Evolutionary conservation across 1,284 basidiomycete species (phyloP), one percentile per base, ranked within the genome.

Genomic region (Melampsora americana): DNA sequence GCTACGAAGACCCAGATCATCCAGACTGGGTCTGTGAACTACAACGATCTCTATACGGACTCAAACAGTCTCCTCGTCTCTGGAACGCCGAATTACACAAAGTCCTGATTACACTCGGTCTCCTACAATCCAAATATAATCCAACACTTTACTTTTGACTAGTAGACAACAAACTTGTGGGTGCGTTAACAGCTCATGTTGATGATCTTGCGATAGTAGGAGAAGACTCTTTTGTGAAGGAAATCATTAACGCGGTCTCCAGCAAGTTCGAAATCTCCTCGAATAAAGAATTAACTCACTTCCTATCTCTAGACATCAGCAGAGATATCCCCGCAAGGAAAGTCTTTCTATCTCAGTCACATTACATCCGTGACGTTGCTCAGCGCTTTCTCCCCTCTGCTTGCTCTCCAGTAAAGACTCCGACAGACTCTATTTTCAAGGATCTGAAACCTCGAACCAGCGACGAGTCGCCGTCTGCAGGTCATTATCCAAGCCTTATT

Each of bases 141-240:
- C 9, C 59, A 12, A 61, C 23, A 23, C 59, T 61, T 9, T 61
- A 61, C 59, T 61, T 61, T 28, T 23, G 30, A 23, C 59, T 61
- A 12, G 9, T 61, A 12, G 9, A 61, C 11, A 28, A 28, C 30
- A 12, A 11, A 12, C 59, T 61, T 9, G 59, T 61, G 11, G 59
- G 59, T 23, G 11, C 59, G n/a, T n/a, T n/a, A n/a, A n/a, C n/a
- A n/a, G n/a, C n/a, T n/a, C n/a, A n/a, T n/a, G n/a, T n/a, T n/a
- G 23, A 61, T 61, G 59, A 61, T 61, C 59, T 61, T 20, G 59
- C 59, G n/a, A 26, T 61, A 12, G 59, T 61, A 12, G 59, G 59
- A 23, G 23, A 9, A 23, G n/a, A 20, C 9, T 11, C 11, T 20
- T 61, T 61, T 61, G 23, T 61, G 12, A 23, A 61, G n/a, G 12